A percentile compares a stretch with the other conserved stretches of the same genome.
These are phyloP conservation scores for Wickerhamomyces chambardii DNA, from an alignment of 805 yeast genomes.

Conservation along the genomic window DNA sequence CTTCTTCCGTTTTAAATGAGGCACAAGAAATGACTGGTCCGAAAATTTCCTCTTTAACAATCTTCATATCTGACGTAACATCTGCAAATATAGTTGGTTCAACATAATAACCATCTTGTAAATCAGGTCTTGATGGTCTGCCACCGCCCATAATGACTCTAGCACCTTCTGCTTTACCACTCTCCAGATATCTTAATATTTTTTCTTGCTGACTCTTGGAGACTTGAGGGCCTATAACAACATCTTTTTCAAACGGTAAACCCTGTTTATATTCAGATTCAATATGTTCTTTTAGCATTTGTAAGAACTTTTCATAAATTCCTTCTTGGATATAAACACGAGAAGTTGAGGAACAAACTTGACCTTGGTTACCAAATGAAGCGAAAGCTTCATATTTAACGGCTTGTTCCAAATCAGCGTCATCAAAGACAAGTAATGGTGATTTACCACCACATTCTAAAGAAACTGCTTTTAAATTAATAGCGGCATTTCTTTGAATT, in stretches of 20 bases:
- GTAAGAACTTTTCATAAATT: constrained; percentile 40
- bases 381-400: constrained; percentile 45
- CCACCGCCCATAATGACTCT: constrained; percentile 37
- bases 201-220: constrained; percentile 39
- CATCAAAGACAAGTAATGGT: constrained; percentile 36
- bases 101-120: constrained; percentile 26
- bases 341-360: constrained; percentile 58
- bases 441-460: constrained; percentile 48
- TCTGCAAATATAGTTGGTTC: constrained; percentile 41
- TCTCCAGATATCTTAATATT: constrained; percentile 33
- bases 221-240: constrained; percentile 46
- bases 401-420: constrained; percentile 37
- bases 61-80: constrained; percentile 28
- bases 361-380: constrained; percentile 53
- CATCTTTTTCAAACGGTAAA: constrained; percentile 31
- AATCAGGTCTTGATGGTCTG: constrained; percentile 16
- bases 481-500: constrained; percentile 31
- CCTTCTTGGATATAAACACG: constrained; percentile 48
- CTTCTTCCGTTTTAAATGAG: constrained; percentile 33
- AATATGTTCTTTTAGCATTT: constrained; percentile 25
- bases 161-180: constrained; percentile 47
- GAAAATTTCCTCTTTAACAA: constrained; percentile 39
- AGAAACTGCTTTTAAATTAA: constrained; percentile 36
- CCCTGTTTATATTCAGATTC: constrained; percentile 31
- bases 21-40: constrained; percentile 42